phyloP scores from a whole-genome alignment of 257 asterid genomes.

The Solanum clarkiae region DNA sequence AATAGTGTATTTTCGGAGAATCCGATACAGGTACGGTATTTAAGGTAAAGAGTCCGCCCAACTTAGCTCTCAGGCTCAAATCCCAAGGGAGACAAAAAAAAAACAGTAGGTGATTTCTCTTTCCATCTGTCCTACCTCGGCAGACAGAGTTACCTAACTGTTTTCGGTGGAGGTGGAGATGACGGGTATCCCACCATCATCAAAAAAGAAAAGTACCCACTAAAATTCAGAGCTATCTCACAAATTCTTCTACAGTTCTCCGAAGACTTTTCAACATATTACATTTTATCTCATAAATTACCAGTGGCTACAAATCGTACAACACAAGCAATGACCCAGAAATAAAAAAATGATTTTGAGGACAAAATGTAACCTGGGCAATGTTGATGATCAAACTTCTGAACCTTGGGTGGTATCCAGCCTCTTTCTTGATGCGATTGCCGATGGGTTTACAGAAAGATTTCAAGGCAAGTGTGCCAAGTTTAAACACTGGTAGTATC shows the following conservation, averaged over 20 bases:
- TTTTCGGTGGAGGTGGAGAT: too few relatives aligned
- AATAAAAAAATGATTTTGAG: background rate
- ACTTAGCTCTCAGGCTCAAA: too few relatives aligned
- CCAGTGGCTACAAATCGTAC: background rate
- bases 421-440: conserved; percentile 67
- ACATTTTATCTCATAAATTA: background rate
- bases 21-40: too few relatives aligned
- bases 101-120: too few relatives aligned
- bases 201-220: too few relatives aligned
- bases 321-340: background rate
- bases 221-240: background rate
- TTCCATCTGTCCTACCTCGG: too few relatives aligned
- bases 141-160: too few relatives aligned
- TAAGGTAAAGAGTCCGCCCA: too few relatives aligned
- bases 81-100: too few relatives aligned
- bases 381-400: conserved; percentile 52
- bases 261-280: background rate
- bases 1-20: too few relatives aligned
- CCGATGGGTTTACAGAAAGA: conserved; percentile 77
- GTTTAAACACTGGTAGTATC: conserved; percentile 67
- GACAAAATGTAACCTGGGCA: conserved; percentile 51
- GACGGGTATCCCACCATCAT: too few relatives aligned
- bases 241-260: background rate
- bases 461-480: conserved; percentile 70
- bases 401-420: conserved; percentile 57